Percentiles rank a stretch among this genome's conserved stretches.
Evolutionary conservation across 257 asterid species (phyloP).

Genomic region (Leptodermis oblonga): DNA sequence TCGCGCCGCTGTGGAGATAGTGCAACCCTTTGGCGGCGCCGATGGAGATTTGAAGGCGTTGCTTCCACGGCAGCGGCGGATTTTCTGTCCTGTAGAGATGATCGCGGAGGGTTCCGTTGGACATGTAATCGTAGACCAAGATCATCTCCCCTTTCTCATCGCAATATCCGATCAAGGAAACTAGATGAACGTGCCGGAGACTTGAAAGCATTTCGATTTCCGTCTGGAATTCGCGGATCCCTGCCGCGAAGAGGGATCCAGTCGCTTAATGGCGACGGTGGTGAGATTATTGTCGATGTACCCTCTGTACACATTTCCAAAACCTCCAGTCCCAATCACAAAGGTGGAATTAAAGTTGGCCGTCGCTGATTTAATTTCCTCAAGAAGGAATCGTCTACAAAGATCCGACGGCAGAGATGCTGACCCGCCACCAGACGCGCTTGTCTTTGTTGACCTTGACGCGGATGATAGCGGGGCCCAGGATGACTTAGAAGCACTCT

Average conservation of each 20-base stretch:
- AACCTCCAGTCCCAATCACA: conserved; percentile 54
- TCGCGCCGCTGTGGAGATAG: conserved; percentile 57
- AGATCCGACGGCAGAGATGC: conserved; percentile 27
- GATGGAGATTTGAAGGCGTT: conserved; percentile 48
- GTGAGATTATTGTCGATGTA: conserved; percentile 30
- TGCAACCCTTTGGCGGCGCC: conserved; percentile 66
- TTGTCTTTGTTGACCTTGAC: conserved; percentile 28
- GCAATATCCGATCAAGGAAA: conserved; percentile 62
- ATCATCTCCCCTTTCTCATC: conserved; percentile 61
- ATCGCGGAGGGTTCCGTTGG: conserved; percentile 47
- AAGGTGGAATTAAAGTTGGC: conserved; percentile 32
- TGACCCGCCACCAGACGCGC: conserved; percentile 21
- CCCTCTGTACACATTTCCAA: conserved; percentile 59
- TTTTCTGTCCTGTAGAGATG: conserved; percentile 43
- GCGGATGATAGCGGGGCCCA: conserved; percentile 28
- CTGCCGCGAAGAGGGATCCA: conserved; percentile 48
- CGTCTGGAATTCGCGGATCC: conserved; percentile 51
- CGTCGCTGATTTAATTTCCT: conserved; percentile 46
- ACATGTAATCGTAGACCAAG: conserved; percentile 65
- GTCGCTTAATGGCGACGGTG: conserved; percentile 45
- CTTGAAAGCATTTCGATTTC: conserved; percentile 62
- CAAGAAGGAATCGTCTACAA: conserved; percentile 38
- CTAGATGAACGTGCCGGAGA: conserved; percentile 56
- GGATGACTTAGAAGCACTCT: conserved; percentile 27
- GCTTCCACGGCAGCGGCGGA: conserved; percentile 42